phyloP scores from a whole-genome alignment of 208 protist genomes.

The Trypanosomatidae sp. region DNA sequence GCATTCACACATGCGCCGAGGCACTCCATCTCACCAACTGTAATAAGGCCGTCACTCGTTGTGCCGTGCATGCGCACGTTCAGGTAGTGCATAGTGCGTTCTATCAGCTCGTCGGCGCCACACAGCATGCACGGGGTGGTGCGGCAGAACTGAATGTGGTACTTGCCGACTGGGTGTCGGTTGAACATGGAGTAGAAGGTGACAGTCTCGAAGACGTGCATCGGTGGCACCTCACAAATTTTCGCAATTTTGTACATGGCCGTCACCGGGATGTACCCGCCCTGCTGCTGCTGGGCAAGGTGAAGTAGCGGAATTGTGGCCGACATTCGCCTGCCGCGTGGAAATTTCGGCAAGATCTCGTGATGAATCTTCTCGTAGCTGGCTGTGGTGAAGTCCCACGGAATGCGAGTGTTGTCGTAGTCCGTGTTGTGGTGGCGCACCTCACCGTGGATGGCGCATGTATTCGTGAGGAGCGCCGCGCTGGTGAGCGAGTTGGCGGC shows the following conservation, averaged over 20 bases:
- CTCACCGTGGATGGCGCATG: conserved; percentile 71
- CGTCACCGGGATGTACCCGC: conserved; percentile 91
- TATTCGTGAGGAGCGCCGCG: background rate
- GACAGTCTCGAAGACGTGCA: conserved; percentile 92
- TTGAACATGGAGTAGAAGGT: conserved; percentile 97
- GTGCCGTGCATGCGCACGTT: conserved; percentile 86
- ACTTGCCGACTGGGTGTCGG: conserved; percentile 93
- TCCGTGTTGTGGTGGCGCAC: conserved; percentile 89
- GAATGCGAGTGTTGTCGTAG: conserved; percentile 89
- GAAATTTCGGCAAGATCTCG: conserved; percentile 92
- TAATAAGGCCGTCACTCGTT: conserved; percentile 87
- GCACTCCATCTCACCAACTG: conserved; percentile 94
- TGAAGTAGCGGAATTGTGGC: conserved; percentile 91
- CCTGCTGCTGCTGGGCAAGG: conserved; percentile 91
- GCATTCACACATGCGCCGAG: conserved; percentile 94
- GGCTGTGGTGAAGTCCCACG: conserved; percentile 91
- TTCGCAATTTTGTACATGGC: conserved; percentile 95
- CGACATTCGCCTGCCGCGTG: conserved; percentile 68
- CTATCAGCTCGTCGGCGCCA: conserved; percentile 87
- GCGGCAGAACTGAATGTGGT: conserved; percentile 94
- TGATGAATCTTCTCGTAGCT: conserved; percentile 91
- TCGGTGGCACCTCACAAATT: conserved; percentile 91
- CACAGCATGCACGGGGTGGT: conserved; percentile 94
- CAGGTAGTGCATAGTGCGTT: conserved; percentile 78
- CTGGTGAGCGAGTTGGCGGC: too few relatives aligned